Evolutionary conservation across 2,329 filamentous ascomycete genomes (phyloP), one percentile per base, ranked within the genome.

Genomic region (Daldinia eschscholtzii): DNA sequence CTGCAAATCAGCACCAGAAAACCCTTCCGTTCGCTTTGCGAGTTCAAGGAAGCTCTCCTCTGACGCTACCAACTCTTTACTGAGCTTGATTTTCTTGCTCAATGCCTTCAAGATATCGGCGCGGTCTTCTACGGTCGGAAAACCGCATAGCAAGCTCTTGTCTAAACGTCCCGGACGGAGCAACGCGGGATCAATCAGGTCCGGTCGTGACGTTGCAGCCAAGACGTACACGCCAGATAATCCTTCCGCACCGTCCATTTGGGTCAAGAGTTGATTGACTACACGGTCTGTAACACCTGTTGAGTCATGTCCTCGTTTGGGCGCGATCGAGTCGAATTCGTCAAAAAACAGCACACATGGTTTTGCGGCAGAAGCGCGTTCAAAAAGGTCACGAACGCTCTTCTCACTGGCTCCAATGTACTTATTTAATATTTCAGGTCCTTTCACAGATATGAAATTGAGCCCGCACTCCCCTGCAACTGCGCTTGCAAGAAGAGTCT

Each of bases 341-440:
- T 99, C 96, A 77, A 99, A 99, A 85, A 99, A 99, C 7, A 99
- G 85, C 4, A 99, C 93, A 75, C 96, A 98, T 0, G 97, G 97
- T 67, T 92, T 90, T 4, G 96, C 96, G 2, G 96, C 95, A 77
- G 91, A 90, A 0, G 96, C 96, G 46, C 96, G 89, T 78, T 97
- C 95, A 76, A 99, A 99, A 0, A 99, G 85, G 79, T 99, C 96
- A 46, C 97, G 90, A 6, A 99, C 94, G 68, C 91, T 94, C 85
- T 99, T 99, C 77, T 99, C 96, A 30, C 93, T 97, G 0, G 96
- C 96, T 77, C 96, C 96, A 66, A 99, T 99, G 80, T 99, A 99
- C 82, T 99, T 99, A 85, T 99, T 99, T 61, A 99, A 83, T 66
- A 99, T 98, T 80, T 99, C 97, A 0, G 96, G 96, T 0, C 96